phyloP scores from a whole-genome alignment of 495 filamentous ascomycete species.

The Neurospora tetrasperma region DNA sequence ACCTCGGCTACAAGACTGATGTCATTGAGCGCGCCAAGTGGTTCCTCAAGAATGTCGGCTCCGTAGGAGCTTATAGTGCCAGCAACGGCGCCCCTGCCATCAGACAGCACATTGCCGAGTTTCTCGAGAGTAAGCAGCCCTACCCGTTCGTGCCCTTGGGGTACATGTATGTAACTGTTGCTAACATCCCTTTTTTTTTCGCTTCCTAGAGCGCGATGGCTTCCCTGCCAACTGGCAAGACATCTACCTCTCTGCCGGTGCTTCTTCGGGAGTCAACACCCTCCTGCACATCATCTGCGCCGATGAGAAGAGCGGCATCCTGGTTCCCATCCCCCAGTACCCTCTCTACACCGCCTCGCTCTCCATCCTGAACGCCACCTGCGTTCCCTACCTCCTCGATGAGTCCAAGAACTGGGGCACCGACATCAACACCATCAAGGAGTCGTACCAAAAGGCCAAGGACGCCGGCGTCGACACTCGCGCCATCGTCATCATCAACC shows the following conservation, averaged over 20 bases:
- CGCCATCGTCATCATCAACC: constrained; percentile 94
- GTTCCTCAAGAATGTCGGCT: constrained; percentile 72
- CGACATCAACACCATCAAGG: constrained; percentile 61
- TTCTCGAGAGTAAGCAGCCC: constrained; percentile 61
- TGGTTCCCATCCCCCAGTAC: constrained; percentile 96
- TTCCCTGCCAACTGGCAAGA: constrained; percentile 65
- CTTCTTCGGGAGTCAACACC: constrained; percentile 89
- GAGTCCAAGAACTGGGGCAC: constrained; percentile 82
- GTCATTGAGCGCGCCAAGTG: constrained; percentile 73
- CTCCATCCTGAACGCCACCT: constrained; percentile 69
- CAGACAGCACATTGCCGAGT: constrained; percentile 78
- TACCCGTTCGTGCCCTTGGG: not conserved
- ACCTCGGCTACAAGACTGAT: constrained; percentile 75
- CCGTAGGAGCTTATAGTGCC: constrained; percentile 92
- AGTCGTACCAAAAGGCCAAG: constrained; percentile 60
- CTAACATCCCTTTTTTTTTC: not conserved
- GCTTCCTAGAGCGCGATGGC: constrained; percentile 60
- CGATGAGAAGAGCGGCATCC: constrained; percentile 65
- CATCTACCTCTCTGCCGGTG: constrained; percentile 82
- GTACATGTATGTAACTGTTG: not conserved
- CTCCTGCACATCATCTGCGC: constrained; percentile 83
- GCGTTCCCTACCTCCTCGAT: constrained; percentile 87
- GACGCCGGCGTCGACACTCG: constrained; percentile 72
- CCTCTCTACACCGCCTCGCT: constrained; percentile 95
- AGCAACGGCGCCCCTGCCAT: constrained; percentile 80